These are phyloP conservation scores for Backusella morwellensis DNA, from an alignment of 192 early-diverging fungal genomes.

Conservation along the genomic window DNA sequence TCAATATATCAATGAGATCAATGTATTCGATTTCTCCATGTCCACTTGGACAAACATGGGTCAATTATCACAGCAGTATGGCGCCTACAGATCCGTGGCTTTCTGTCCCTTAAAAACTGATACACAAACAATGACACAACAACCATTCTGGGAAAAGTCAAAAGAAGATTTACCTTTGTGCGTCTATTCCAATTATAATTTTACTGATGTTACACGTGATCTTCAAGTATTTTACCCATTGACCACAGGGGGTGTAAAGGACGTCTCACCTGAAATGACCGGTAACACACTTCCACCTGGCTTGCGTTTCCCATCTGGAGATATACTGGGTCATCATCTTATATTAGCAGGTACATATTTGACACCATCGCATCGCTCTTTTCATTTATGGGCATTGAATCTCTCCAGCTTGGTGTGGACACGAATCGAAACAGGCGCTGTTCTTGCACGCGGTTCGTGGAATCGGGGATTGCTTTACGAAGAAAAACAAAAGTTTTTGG, in stretches of 20 bases:
- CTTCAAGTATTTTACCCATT: constrained; percentile 57
- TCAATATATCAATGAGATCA: constrained; percentile 75
- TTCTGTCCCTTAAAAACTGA: constrained; percentile 42
- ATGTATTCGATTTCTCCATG: constrained; percentile 65
- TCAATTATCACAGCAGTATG: constrained; percentile 66
- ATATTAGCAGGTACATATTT: constrained; percentile 71
- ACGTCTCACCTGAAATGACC: constrained; percentile 63
- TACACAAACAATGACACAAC: constrained; percentile 11
- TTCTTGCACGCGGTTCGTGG: constrained; percentile 71
- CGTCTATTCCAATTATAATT: constrained; percentile 80
- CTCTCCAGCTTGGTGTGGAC: constrained; percentile 58
- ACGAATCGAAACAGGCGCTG: constrained; percentile 61
- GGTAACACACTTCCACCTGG: constrained; percentile 64
- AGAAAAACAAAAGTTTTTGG: constrained; percentile 57
- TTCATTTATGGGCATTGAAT: constrained; percentile 71
- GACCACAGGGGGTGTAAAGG: constrained; percentile 49
- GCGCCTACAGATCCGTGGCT: constrained; percentile 74
- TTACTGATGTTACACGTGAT: constrained; percentile 70
- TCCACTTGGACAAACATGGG: constrained; percentile 59
- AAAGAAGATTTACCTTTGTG: constrained; percentile 47
- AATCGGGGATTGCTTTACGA: constrained; percentile 68
- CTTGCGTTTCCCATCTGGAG: constrained; percentile 70
- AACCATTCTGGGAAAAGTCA: constrained; percentile 34
- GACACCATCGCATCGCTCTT: constrained; percentile 55
- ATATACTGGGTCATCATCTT: constrained; percentile 62